phyloP scores from a whole-genome alignment of 306 rosid genomes.

The Benincasa hispida region DNA sequence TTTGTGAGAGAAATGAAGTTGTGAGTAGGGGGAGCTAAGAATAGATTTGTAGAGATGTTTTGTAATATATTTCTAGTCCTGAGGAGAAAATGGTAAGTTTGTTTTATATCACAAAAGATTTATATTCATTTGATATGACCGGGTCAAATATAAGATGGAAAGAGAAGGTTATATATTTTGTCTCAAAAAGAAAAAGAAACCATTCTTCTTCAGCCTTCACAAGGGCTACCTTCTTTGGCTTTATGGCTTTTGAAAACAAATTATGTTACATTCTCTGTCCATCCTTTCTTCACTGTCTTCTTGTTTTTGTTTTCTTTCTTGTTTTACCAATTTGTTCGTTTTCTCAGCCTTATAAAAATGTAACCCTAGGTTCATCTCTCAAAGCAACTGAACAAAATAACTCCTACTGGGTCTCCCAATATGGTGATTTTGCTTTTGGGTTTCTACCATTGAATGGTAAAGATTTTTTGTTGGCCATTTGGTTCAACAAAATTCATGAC shows the following conservation, averaged over 20 bases:
- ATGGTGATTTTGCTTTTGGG: slow-evolving; percentile 37
- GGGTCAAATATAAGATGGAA: too few species aligned
- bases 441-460: slow-evolving; percentile 5
- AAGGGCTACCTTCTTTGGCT: neutral
- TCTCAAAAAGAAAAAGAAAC: too few species aligned
- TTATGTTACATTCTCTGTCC: neutral
- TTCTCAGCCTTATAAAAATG: slow-evolving; percentile 13
- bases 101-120: too few species aligned
- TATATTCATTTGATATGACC: too few species aligned
- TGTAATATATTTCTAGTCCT: too few species aligned
- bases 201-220: neutral
- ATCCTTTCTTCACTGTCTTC: neutral
- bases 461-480: slow-evolving; percentile 30
- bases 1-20: too few species aligned
- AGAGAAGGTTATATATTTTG: too few species aligned
- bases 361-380: too few species aligned
- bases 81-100: too few species aligned
- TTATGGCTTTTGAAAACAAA: neutral
- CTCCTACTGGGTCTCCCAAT: slow-evolving; percentile 15
- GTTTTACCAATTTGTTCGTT: neutral
- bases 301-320: neutral
- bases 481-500: slow-evolving; percentile 26
- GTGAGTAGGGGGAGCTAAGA: too few species aligned
- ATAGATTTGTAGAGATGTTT: too few species aligned
- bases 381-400: neutral